A percentile compares a stretch with the other conserved stretches of the same genome.
Evolutionary conservation across 495 filamentous ascomycete genomes (phyloP).

Genomic region (Aspergillus biplanus): DNA sequence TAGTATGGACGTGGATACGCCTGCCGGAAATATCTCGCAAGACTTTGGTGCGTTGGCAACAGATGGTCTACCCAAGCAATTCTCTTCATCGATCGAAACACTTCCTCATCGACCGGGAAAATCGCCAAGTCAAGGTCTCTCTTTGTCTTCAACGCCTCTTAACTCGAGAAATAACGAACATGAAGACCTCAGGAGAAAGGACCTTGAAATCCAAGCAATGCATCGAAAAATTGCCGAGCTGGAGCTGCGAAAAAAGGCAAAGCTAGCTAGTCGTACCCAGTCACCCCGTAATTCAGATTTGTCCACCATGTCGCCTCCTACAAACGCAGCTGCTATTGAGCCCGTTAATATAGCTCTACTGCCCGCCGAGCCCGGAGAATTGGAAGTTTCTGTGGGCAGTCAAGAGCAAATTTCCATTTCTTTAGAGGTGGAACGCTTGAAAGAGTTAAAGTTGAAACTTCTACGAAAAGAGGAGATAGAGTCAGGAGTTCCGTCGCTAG

Average conservation of each 20-base stretch:
- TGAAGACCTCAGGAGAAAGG: conserved; percentile 64
- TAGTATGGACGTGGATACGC: conserved; percentile 38
- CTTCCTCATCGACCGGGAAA: conserved; percentile 21
- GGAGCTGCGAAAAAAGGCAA: conserved; percentile 68
- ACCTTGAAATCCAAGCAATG: conserved; percentile 73
- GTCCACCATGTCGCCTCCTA: conserved; percentile 27
- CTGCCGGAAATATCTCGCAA: conserved; percentile 5
- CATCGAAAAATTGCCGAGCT: conserved; percentile 76
- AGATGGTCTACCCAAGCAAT: conserved; percentile 3
- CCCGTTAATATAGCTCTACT: conserved; percentile 13
- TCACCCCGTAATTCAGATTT: conserved; percentile 34
- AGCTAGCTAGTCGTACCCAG: conserved; percentile 44
- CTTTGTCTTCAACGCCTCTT: conserved; percentile 43
- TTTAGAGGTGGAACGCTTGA: conserved; percentile 28
- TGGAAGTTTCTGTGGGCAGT: not conserved
- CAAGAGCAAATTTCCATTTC: not conserved
- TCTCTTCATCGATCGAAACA: conserved; percentile 6
- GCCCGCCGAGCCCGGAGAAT: not conserved
- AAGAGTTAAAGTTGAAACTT: conserved; percentile 35
- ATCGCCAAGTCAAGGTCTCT: conserved; percentile 25
- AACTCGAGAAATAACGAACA: conserved; percentile 39
- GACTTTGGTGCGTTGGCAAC: not conserved
- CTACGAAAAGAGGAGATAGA: conserved; percentile 59
- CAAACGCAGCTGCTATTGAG: conserved; percentile 21
- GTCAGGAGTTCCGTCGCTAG: conserved; percentile 59